Evolutionary conservation across 352 stramenopile genomes (phyloP).

Genomic region (Phytophthora capsici): DNA sequence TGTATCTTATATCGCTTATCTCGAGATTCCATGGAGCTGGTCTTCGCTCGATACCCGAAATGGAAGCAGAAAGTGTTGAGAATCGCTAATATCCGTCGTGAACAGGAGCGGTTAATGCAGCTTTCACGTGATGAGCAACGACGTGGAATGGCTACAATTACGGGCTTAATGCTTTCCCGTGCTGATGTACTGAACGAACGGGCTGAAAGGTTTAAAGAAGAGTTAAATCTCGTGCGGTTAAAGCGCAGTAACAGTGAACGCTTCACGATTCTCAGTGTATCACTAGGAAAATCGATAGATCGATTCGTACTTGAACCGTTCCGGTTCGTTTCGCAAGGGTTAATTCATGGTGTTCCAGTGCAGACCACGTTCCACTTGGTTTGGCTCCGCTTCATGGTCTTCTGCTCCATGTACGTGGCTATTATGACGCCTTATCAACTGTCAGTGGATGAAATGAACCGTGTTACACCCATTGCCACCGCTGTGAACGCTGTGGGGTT

Average conservation of each 20-base stretch:
- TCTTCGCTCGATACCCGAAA: slow-evolving; percentile 50
- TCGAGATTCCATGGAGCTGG: slow-evolving; percentile 60
- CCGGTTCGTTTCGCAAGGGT: slow-evolving; percentile 31
- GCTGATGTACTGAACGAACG: slow-evolving; percentile 33
- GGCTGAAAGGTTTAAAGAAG: slow-evolving; percentile 26
- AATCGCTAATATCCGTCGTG: slow-evolving; percentile 56
- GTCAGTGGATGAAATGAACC: slow-evolving; percentile 43
- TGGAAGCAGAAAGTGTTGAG: slow-evolving; percentile 63
- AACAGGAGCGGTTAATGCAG: slow-evolving; percentile 53
- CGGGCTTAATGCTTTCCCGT: slow-evolving; percentile 30
- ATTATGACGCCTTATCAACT: slow-evolving; percentile 60
- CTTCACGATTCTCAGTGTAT: not conserved
- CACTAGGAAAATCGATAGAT: not conserved
- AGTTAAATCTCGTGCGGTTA: slow-evolving; percentile 24
- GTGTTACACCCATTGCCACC: slow-evolving; percentile 11
- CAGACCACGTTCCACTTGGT: slow-evolving; percentile 53
- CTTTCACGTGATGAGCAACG: slow-evolving; percentile 27
- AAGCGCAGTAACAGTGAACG: slow-evolving; percentile 12
- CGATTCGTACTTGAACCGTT: not conserved
- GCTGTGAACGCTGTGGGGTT: slow-evolving; percentile 28
- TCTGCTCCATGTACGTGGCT: slow-evolving; percentile 48
- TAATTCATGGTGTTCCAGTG: slow-evolving; percentile 27
- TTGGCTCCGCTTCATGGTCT: slow-evolving; percentile 47
- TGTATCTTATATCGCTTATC: slow-evolving; percentile 82
- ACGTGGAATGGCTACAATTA: slow-evolving; percentile 14